A percentile compares a stretch with the other conserved stretches of the same genome.
Conservation (phyloP, 495 filamentous ascomycete genomes). For the Daldinia grandis region DNA sequence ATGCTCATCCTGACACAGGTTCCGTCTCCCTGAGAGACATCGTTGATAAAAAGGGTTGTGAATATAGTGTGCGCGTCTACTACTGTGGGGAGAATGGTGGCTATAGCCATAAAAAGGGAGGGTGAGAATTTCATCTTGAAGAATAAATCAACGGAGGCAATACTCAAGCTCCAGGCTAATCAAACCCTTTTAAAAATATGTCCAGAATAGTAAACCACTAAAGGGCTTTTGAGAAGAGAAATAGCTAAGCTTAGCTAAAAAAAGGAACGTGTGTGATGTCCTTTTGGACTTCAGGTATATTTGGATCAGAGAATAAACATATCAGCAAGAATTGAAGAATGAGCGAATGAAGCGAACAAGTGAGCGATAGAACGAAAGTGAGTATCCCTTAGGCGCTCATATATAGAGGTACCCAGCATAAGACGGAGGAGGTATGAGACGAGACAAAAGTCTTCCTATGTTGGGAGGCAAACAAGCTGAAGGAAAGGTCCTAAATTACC, state of each 20-base stretch:
- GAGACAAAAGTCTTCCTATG: neutral
- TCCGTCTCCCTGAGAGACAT: conserved; percentile 70
- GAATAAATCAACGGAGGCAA: neutral
- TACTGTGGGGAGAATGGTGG: conserved; percentile 41
- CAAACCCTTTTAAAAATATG: neutral
- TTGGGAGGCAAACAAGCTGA: neutral
- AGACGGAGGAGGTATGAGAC: neutral
- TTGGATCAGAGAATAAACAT: conserved; percentile 2
- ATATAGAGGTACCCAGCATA: neutral
- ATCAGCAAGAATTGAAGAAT: conserved; percentile 1
- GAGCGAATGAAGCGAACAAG: conserved; percentile 13
- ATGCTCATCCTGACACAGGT: conserved; percentile 73
- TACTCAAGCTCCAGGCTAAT: neutral
- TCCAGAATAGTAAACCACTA: neutral
- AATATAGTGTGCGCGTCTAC: conserved; percentile 69
- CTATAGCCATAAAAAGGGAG: conserved; percentile 39
- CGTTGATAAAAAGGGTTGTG: conserved; percentile 71
- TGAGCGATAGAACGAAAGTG: neutral
- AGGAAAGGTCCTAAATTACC: neutral
- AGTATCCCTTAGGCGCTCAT: neutral
- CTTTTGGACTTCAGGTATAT: neutral
- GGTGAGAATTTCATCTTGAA: conserved; percentile 43
- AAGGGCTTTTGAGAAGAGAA: neutral
- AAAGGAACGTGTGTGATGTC: conserved; percentile 12
- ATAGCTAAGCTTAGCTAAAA: conserved; percentile 11